Evolutionary conservation across 306 rosid species (phyloP).

Genomic region (Morella rubra): DNA sequence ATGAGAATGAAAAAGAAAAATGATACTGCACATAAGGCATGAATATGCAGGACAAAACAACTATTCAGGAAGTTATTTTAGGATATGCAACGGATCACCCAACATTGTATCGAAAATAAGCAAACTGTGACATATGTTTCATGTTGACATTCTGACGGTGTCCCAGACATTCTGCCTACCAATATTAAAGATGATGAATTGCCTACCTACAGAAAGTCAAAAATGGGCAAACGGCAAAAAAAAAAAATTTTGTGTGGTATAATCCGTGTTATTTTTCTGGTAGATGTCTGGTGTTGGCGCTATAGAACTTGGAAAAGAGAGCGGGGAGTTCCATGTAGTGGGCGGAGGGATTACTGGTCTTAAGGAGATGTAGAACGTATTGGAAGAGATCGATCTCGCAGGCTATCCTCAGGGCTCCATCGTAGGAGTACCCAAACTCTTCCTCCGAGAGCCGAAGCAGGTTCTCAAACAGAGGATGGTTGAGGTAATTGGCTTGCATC

Average conservation of each 20-base stretch:
- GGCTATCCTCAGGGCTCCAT: constrained; percentile 10
- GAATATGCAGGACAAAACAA: no score
- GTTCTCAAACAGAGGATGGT: constrained; percentile 6
- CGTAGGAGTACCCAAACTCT: constrained; percentile 15
- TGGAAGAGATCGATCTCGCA: constrained; percentile 10
- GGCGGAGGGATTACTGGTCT: constrained; percentile 10
- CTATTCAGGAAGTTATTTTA: no score
- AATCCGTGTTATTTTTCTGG: not conserved
- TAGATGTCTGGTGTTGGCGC: constrained; percentile 1
- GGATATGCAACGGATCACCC: no score
- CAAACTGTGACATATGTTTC: not conserved
- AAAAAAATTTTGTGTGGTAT: no score
- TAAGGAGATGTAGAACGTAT: constrained; percentile 7
- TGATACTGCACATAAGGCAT: no score
- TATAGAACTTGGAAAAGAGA: constrained; percentile 9
- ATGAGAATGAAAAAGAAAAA: no score
- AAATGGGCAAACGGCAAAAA: no score
- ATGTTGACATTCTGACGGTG: not conserved
- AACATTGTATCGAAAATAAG: no score
- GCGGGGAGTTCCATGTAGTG: constrained; percentile 12
- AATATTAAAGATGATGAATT: constrained; percentile 64
- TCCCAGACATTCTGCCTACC: constrained; percentile 32
- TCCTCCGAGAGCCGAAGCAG: constrained; percentile 12
- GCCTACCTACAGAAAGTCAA: no score
- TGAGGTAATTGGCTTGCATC: constrained; percentile 7